A percentile compares a stretch with the other conserved stretches of the same genome.
Evolutionary conservation across 768 basidiomycete species (phyloP).

Genomic region (Mycena chlorophos): DNA sequence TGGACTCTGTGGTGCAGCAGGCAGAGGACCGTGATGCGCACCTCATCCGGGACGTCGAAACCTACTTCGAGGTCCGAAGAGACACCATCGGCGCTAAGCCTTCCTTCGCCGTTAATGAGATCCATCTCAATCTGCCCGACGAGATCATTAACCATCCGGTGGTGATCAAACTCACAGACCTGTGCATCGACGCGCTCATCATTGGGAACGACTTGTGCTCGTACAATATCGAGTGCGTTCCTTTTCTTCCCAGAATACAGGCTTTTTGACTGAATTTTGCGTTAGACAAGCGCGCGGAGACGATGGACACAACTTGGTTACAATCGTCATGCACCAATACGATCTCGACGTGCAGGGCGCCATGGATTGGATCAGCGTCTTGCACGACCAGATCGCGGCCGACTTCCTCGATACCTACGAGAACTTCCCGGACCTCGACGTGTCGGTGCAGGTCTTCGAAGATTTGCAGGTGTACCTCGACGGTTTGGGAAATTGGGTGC

Average conservation of each 20-base stretch:
- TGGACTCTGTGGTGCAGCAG: constrained; percentile 22
- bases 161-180: constrained; percentile 13
- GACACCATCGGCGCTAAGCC: constrained; percentile 23
- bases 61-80: constrained; percentile 23
- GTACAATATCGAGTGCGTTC: constrained; percentile 33
- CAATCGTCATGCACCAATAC: constrained; percentile 40
- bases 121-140: constrained; percentile 26
- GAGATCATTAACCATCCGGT: constrained; percentile 24
- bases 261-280: neutral
- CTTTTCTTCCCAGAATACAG: too few relatives aligned
- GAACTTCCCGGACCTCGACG: constrained; percentile 37
- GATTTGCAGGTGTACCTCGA: constrained; percentile 37
- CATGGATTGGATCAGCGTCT: constrained; percentile 36
- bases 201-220: constrained; percentile 36
- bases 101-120: constrained; percentile 18
- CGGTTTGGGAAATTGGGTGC: constrained; percentile 41
- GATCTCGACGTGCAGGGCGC: constrained; percentile 36
- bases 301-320: constrained; percentile 43
- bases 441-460: constrained; percentile 26
- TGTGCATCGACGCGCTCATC: constrained; percentile 18
- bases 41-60: constrained; percentile 12
- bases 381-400: constrained; percentile 32
- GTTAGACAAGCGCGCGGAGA: constrained; percentile 36
- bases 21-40: constrained; percentile 16
- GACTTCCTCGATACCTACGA: constrained; percentile 32